phyloP scores from a whole-genome alignment of 2,329 filamentous ascomycete species.

The Capronia americana region DNA sequence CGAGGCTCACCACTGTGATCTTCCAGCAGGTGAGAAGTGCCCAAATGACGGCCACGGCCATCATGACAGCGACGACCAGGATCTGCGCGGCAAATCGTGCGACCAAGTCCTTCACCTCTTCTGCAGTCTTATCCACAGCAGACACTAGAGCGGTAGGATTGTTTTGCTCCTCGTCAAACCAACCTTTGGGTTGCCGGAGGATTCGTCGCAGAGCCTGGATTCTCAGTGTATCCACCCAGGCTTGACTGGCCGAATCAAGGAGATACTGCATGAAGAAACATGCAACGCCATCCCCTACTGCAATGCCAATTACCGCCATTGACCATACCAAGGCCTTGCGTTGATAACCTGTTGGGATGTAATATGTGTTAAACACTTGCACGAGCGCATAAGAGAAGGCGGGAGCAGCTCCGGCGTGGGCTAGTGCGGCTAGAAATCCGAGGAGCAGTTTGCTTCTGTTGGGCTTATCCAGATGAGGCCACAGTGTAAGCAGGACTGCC shows the following conservation, averaged over 20 bases:
- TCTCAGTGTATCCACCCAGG: slow-evolving; percentile 78
- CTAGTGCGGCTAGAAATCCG: slow-evolving; percentile 66
- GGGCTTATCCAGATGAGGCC: slow-evolving; percentile 65
- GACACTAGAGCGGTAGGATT: slow-evolving; percentile 69
- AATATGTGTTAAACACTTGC: slow-evolving; percentile 74
- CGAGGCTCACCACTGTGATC: slow-evolving; percentile 76
- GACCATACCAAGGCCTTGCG: slow-evolving; percentile 69
- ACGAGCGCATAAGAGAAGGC: slow-evolving; percentile 79
- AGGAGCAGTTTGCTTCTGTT: slow-evolving; percentile 63
- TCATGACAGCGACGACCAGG: slow-evolving; percentile 71
- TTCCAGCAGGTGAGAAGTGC: slow-evolving; percentile 77
- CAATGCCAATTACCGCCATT: slow-evolving; percentile 70
- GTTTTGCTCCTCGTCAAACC: slow-evolving; percentile 76
- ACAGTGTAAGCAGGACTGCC: slow-evolving; percentile 71
- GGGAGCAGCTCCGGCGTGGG: slow-evolving; percentile 72
- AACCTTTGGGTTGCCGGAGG: slow-evolving; percentile 75
- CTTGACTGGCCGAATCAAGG: slow-evolving; percentile 73
- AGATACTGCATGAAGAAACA: slow-evolving; percentile 73
- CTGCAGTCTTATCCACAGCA: slow-evolving; percentile 78
- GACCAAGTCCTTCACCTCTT: slow-evolving; percentile 85
- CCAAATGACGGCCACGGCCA: slow-evolving; percentile 74
- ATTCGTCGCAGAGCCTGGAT: slow-evolving; percentile 71
- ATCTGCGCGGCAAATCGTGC: slow-evolving; percentile 76
- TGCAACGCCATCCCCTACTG: slow-evolving; percentile 68
- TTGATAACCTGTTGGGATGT: slow-evolving; percentile 57